Evolutionary conservation across 805 yeast genomes (phyloP).

Genomic region (Myxozyma monticola): DNA sequence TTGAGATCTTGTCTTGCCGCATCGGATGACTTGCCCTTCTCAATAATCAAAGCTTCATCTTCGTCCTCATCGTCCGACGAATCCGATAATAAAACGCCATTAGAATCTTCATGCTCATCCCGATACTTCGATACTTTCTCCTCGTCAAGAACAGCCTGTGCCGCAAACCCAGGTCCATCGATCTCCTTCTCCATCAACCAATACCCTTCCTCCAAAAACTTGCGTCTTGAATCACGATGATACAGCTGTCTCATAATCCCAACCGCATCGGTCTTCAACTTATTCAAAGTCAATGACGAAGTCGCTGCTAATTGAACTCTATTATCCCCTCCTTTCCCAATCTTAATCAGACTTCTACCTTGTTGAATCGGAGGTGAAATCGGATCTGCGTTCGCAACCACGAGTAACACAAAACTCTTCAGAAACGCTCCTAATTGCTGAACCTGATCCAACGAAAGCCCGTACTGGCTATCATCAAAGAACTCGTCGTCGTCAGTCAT

Average conservation of each 20-base stretch:
- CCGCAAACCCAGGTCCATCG: slow-evolving; percentile 43
- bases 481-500: slow-evolving; percentile 68
- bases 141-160: slow-evolving; percentile 48
- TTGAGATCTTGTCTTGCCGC: slow-evolving; percentile 13
- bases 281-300: slow-evolving; percentile 20
- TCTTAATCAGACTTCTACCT: slow-evolving; percentile 5
- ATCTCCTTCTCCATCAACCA: slow-evolving; percentile 51
- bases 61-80: slow-evolving; percentile 16
- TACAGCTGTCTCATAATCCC: slow-evolving; percentile 63
- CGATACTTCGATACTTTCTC: slow-evolving; percentile 31
- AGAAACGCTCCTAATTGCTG: slow-evolving; percentile 49
- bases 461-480: slow-evolving; percentile 44
- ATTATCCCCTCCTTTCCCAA: slow-evolving; percentile 14
- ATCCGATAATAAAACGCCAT: slow-evolving; percentile 25
- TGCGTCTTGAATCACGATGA: slow-evolving; percentile 61
- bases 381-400: slow-evolving; percentile 45
- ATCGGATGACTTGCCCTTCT: slow-evolving; percentile 18
- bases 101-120: slow-evolving; percentile 30
- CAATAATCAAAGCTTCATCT: slow-evolving; percentile 33
- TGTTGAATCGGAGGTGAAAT: slow-evolving; percentile 10
- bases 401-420: slow-evolving; percentile 50
- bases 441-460: slow-evolving; percentile 46
- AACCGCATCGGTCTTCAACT: slow-evolving; percentile 45
- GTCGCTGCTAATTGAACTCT: slow-evolving; percentile 8
- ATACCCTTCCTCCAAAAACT: slow-evolving; percentile 50